Percentiles rank a stretch among this genome's conserved stretches.
Evolutionary conservation across 805 yeast genomes (phyloP).

Genomic region (Saturnispora saitoi): DNA sequence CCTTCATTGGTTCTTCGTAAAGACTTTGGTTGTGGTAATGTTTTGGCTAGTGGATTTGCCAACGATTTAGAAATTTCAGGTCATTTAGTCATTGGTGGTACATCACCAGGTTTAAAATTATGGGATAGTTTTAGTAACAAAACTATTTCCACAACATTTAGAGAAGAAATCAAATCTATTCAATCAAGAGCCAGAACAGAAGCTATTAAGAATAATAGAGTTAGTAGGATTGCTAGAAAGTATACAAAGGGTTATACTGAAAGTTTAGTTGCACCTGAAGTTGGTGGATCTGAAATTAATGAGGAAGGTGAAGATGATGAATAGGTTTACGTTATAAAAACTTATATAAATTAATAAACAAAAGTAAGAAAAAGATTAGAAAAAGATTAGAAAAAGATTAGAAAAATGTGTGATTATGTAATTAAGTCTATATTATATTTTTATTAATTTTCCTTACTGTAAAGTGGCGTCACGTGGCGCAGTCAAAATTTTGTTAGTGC

Average conservation of each 20-base stretch:
- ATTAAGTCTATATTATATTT: too few species aligned
- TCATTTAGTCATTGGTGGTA: conserved; percentile 80
- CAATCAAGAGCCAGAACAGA: conserved; percentile 51
- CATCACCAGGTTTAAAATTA: conserved; percentile 70
- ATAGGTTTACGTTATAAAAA: neutral
- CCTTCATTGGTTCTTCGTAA: conserved; percentile 88
- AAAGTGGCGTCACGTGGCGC: conserved; percentile 1
- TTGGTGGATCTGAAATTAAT: conserved; percentile 54
- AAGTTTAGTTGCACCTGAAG: conserved; percentile 53
- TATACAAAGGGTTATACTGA: conserved; percentile 45
- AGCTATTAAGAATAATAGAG: conserved; percentile 46
- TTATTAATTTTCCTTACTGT: too few species aligned
- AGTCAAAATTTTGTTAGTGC: too few species aligned
- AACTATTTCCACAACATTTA: conserved; percentile 65
- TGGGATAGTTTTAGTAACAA: conserved; percentile 88
- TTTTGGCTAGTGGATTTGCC: conserved; percentile 73
- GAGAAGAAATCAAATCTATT: conserved; percentile 43
- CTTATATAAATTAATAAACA: neutral
- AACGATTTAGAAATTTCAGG: conserved; percentile 80
- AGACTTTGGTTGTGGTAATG: conserved; percentile 92
- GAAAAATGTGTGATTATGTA: too few species aligned
- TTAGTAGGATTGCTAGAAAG: conserved; percentile 71
- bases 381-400: too few species aligned
- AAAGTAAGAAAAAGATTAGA: neutral
- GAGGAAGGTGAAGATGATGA: conserved; percentile 39